A percentile compares a stretch with the other conserved stretches of the same genome.
phyloP scores from a whole-genome alignment of 2,329 filamentous ascomycete genomes.

The Verticillium nonalfalfae region DNA sequence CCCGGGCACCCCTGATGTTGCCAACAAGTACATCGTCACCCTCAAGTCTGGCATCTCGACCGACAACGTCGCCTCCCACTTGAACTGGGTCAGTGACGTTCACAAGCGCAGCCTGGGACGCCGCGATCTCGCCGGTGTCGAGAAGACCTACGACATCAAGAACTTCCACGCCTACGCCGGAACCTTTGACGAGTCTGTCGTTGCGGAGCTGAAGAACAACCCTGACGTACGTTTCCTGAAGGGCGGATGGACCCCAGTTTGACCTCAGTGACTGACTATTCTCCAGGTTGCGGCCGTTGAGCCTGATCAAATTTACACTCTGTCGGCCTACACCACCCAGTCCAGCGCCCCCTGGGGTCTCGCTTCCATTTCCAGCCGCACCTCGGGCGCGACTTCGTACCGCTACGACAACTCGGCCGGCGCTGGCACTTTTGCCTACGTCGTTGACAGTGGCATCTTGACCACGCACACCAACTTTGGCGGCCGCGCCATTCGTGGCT shows the following conservation, averaged over 20 bases:
- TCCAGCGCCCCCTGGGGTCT: conserved; percentile 34
- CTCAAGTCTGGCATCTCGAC: conserved; percentile 27
- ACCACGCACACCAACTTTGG: conserved; percentile 21
- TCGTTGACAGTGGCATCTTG: conserved; percentile 34
- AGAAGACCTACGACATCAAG: conserved; percentile 15
- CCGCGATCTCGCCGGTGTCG: conserved; percentile 23
- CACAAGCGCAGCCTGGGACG: conserved; percentile 25
- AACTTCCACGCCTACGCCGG: conserved; percentile 34
- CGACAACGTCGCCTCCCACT: conserved; percentile 20
- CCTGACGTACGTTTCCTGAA: conserved; percentile 26
- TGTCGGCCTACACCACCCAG: conserved; percentile 20
- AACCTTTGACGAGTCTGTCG: conserved; percentile 29
- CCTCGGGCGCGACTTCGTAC: conserved; percentile 16
- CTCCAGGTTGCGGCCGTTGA: conserved; percentile 4
- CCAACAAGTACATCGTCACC: conserved; percentile 36
- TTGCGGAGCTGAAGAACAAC: conserved; percentile 30
- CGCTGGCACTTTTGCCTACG: conserved; percentile 27
- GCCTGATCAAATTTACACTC: conserved; percentile 4
- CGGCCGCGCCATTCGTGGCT: conserved; percentile 16
- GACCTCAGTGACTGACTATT: neutral
- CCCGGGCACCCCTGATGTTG: neutral
- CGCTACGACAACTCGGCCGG: conserved; percentile 26
- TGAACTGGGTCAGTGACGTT: conserved; percentile 19
- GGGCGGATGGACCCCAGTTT: neutral
- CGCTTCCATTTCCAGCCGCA: conserved; percentile 30